phyloP scores from a whole-genome alignment of 2,329 filamentous ascomycete genomes.

The Immersiporthe knoxdaviesiana region DNA sequence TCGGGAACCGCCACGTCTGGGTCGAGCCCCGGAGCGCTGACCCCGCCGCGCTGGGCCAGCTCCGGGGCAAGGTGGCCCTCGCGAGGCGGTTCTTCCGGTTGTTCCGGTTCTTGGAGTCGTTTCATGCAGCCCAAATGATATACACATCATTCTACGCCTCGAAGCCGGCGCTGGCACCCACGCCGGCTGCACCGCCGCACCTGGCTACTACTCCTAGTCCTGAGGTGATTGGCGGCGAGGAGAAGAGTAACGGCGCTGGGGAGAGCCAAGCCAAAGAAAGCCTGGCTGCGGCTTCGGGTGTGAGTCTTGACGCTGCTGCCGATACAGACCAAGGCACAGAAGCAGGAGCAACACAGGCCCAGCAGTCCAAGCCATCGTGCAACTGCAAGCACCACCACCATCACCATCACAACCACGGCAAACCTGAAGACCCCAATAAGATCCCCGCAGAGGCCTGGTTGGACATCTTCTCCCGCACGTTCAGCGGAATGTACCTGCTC shows the following conservation, averaged over 20 bases:
- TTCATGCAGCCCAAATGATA: constrained; percentile 52
- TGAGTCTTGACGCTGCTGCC: not conserved
- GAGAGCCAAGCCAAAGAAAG: not conserved
- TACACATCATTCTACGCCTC: constrained; percentile 38
- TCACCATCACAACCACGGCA: constrained; percentile 27
- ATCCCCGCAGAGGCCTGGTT: constrained; percentile 47
- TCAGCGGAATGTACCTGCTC: constrained; percentile 68
- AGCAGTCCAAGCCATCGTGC: constrained; percentile 35
- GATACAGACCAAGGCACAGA: not conserved
- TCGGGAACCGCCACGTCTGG: constrained; percentile 23
- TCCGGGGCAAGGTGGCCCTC: constrained; percentile 22
- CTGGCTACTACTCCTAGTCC: not conserved
- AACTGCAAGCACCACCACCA: constrained; percentile 30
- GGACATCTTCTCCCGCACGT: constrained; percentile 59
- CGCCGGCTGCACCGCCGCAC: not conserved
- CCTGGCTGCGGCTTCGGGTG: not conserved
- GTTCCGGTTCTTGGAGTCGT: constrained; percentile 68
- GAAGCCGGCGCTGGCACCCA: constrained; percentile 16
- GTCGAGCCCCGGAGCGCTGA: constrained; percentile 9
- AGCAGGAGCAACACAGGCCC: constrained; percentile 2
- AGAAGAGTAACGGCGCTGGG: not conserved
- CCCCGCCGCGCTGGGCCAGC: constrained; percentile 5
- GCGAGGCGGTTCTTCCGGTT: constrained; percentile 67
- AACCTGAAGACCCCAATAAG: constrained; percentile 26
- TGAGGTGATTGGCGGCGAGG: not conserved